Conservation (phyloP, 805 yeast genomes). For the Kregervanrija fluxuum region DNA sequence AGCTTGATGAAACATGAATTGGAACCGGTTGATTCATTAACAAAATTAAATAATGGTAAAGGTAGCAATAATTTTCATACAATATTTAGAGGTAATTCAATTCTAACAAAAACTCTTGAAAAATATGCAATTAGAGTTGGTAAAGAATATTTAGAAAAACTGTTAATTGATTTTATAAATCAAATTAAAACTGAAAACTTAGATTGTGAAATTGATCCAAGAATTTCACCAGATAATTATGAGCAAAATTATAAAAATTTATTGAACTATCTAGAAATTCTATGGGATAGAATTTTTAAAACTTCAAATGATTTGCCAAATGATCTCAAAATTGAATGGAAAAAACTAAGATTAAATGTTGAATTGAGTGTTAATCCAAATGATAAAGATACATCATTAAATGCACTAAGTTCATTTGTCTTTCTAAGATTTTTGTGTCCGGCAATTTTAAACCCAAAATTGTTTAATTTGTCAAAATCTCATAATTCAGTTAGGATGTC, state of each 20-base stretch:
- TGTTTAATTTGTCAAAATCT: slow-evolving; percentile 62
- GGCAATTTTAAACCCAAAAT: slow-evolving; percentile 81
- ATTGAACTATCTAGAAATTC: slow-evolving; percentile 34
- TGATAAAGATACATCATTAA: slow-evolving; percentile 44
- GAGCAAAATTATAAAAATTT: slow-evolving; percentile 34
- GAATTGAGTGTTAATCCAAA: slow-evolving; percentile 54
- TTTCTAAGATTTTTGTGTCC: slow-evolving; percentile 87
- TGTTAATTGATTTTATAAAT: slow-evolving; percentile 63
- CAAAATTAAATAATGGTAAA: slow-evolving; percentile 33
- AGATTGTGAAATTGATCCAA: slow-evolving; percentile 80
- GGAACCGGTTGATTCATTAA: slow-evolving; percentile 36
- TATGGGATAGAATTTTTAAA: slow-evolving; percentile 60
- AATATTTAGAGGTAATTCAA: slow-evolving; percentile 77
- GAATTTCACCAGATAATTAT: slow-evolving; percentile 29
- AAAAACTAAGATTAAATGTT: slow-evolving; percentile 53
- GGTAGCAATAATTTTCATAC: slow-evolving; percentile 45
- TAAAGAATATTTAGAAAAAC: slow-evolving; percentile 64
- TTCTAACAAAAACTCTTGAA: slow-evolving; percentile 77
- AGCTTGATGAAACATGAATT: slow-evolving; percentile 65
- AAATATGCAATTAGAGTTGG: slow-evolving; percentile 71
- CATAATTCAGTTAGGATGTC: slow-evolving; percentile 70
- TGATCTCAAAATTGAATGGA: slow-evolving; percentile 57
- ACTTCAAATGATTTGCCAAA: slow-evolving; percentile 73
- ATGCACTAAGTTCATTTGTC: slow-evolving; percentile 76
- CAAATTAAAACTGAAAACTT: slow-evolving; percentile 40